Evolutionary conservation across 306 rosid species (phyloP), one percentile per base, ranked within the genome.

Genomic region (Lagenaria siceraria): DNA sequence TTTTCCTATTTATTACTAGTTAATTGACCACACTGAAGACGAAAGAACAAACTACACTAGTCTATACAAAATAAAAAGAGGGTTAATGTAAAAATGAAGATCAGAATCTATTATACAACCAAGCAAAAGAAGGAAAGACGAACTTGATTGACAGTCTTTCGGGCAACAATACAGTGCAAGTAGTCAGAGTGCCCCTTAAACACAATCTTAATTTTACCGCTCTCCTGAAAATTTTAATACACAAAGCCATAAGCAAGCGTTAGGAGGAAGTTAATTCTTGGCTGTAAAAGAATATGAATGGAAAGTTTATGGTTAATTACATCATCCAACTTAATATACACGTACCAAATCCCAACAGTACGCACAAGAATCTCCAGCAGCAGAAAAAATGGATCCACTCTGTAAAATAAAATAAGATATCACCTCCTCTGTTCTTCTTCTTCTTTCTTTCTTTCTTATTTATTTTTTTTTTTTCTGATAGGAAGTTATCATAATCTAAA

Each of bases 331-430:
- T 84, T 72, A 77, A 76, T 49, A 60, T 78, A 85, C 87, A 84
- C 97, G 75, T 90, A 95, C 97, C 97, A 92, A 88, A 95, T 92
- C 98, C 98, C 96, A 92, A 85, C 96, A 92, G 87, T 90, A 95
- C 49, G 96, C 92, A 84, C 97, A 87, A 68, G 96, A 90, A 89
- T 92, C 97, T 71, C 97, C 98, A 31, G 96, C 90, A 64, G 98
- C 97, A 59, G 97, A 78, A 46, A 87, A 90, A 78, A 92, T 83
- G 64, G 96, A 90, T 83, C 98, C 96, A n/a, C 42, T 88, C 97
- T 92, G 78, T 78, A 82, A 46, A 46, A 51, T 81, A 55, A 80
- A 83, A 80, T 36, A 63, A 75, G 80, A 79, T 36, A 36, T 65
- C 51, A 19, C 72, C 38, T 18, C 71, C 61, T 56, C 59, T 62